A percentile compares a stretch with the other conserved stretches of the same genome.
phyloP scores from a whole-genome alignment of 1,139 yeast species.

The Nakaseomyces bracarensis region DNA sequence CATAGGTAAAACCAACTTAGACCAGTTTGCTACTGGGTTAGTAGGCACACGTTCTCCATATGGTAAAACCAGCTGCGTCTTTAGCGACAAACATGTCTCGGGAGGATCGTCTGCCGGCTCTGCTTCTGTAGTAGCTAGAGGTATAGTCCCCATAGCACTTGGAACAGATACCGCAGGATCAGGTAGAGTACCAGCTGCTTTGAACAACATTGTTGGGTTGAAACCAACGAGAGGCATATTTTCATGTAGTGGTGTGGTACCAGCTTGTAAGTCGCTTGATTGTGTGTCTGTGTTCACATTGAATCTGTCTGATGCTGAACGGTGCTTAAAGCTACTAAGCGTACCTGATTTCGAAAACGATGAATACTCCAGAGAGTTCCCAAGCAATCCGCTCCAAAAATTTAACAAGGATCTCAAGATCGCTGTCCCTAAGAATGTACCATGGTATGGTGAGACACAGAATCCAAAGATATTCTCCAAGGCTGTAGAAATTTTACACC shows the following conservation, averaged over 20 bases:
- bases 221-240: constrained; percentile 88
- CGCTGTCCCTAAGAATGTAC: constrained; percentile 64
- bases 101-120: constrained; percentile 98
- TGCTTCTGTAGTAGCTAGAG: constrained; percentile 80
- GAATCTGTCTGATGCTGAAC: constrained; percentile 75
- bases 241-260: constrained; percentile 82
- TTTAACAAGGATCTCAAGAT: constrained; percentile 55
- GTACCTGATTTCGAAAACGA: constrained; percentile 62
- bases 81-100: constrained; percentile 65
- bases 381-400: constrained; percentile 51
- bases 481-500: constrained; percentile 51
- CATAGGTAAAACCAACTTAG: constrained; percentile 86
- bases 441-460: constrained; percentile 74
- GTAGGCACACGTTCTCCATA: constrained; percentile 94
- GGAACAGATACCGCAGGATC: constrained; percentile 99
- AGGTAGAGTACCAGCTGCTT: constrained; percentile 95
- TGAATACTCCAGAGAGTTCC: constrained; percentile 71
- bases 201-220: constrained; percentile 82
- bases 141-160: constrained; percentile 76
- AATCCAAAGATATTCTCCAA: constrained; percentile 59
- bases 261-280: constrained; percentile 94
- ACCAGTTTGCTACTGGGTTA: constrained; percentile 93
- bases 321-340: constrained; percentile 61
- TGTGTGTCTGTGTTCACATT: constrained; percentile 81
- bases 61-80: constrained; percentile 76